Percentiles rank a stretch among this genome's conserved stretches.
phyloP scores from a whole-genome alignment of 2,329 filamentous ascomycete genomes.

The Oidium heveae region DNA sequence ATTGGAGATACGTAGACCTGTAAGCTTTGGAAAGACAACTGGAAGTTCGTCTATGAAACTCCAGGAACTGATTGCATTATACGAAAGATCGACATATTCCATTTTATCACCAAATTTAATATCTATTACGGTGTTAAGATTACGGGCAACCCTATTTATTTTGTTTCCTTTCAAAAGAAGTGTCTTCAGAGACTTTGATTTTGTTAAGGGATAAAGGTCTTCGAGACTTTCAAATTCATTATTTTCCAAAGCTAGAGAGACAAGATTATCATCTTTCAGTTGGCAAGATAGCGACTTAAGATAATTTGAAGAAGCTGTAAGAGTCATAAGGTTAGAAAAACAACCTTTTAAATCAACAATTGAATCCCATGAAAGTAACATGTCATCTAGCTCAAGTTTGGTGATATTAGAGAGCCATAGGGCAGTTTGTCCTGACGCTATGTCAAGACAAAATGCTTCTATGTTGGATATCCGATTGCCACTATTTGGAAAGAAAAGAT shows the following conservation, averaged over 20 bases:
- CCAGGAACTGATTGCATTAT: slow-evolving; percentile 47
- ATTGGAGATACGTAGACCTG: slow-evolving; percentile 52
- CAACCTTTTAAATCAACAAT: slow-evolving; percentile 26
- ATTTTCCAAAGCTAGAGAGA: slow-evolving; percentile 43
- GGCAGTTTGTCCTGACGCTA: slow-evolving; percentile 13
- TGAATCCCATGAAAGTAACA: slow-evolving; percentile 38
- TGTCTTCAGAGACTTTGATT: slow-evolving; percentile 26
- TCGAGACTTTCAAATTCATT: slow-evolving; percentile 39
- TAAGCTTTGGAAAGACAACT: slow-evolving; percentile 44
- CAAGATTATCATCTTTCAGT: background rate
- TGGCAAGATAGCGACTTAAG: slow-evolving; percentile 16
- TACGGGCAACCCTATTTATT: slow-evolving; percentile 31
- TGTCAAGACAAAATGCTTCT: no score
- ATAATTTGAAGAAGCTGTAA: slow-evolving; percentile 32
- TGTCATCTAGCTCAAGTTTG: slow-evolving; percentile 42
- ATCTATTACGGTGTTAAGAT: background rate
- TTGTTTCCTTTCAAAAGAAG: slow-evolving; percentile 55
- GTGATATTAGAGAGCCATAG: slow-evolving; percentile 19
- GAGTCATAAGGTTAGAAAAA: slow-evolving; percentile 26
- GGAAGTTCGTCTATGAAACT: slow-evolving; percentile 45
- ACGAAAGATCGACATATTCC: slow-evolving; percentile 43
- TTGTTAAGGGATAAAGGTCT: slow-evolving; percentile 27
- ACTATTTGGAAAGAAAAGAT: slow-evolving; percentile 18
- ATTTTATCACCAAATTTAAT: slow-evolving; percentile 7
- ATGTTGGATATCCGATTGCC: slow-evolving; percentile 43